Conservation (phyloP, 306 rosid species). For the Dalbergia cultrata region DNA sequence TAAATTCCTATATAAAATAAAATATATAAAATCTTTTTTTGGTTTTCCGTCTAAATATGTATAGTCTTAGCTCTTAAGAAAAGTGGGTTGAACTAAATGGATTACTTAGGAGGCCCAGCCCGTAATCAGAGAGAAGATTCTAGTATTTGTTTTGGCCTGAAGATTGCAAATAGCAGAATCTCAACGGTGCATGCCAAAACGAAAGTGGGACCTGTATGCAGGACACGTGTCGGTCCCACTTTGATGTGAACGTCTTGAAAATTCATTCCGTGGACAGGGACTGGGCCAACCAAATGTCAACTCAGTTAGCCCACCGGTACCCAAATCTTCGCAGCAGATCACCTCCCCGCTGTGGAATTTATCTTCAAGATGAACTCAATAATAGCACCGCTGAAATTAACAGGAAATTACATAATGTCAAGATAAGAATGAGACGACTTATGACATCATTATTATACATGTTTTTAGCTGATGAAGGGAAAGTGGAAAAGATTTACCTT, state of each 20-base stretch:
- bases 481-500: not conserved
- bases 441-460: constrained; percentile 4
- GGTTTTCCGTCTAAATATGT: too few species aligned
- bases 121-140: constrained; percentile 19
- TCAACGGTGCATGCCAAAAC: constrained; percentile 3
- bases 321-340: not conserved
- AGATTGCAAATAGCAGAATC: constrained; percentile 34
- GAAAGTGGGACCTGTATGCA: constrained; percentile 19
- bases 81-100: not conserved
- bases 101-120: not conserved
- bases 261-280: not conserved
- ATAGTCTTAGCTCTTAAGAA: constrained; percentile 50
- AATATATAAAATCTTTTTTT: too few species aligned
- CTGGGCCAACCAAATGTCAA: constrained; percentile 26
- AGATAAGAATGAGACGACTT: not conserved
- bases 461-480: not conserved
- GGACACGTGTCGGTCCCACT: constrained; percentile 37
- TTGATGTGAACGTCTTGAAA: not conserved
- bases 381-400: not conserved
- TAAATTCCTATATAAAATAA: not conserved
- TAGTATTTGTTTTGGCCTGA: constrained; percentile 11
- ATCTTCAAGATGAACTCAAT: not conserved
- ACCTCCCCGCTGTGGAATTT: not conserved
- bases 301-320: not conserved
- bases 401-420: not conserved